Evolutionary conservation across 2,329 filamentous ascomycete species (phyloP), one percentile per base, ranked within the genome.

Genomic region (Calonectria pteridis): DNA sequence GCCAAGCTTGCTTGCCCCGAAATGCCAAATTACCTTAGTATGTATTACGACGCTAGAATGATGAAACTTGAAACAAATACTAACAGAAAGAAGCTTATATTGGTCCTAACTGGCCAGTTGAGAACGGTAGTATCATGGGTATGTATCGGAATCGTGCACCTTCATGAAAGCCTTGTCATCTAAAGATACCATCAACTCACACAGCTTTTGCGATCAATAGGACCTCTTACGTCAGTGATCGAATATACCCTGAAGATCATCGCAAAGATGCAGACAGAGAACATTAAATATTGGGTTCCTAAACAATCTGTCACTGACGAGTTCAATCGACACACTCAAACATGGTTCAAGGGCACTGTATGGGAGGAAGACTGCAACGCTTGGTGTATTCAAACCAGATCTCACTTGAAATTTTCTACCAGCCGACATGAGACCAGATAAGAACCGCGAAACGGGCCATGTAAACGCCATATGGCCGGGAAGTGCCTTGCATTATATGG

Each of bases 381-480:
- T 6, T 71, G 62, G 62, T 71, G 50, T 50, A 50, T 50, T 50
- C 6, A 7, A 26, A n/a, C n/a, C 46, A 13, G 2, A 26, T 50
- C 5, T 10, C 11, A 2, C n/a, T 13, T 26, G n/a, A 26, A 4
- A 5, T 23, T 31, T 9, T 31, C 29, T 31, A 31, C 9, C 29
- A 31, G 29, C 29, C 9, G 29, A 31, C 29, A 31, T 31, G 4
- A 9, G 29, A 4, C 6, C n/a, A 50, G 46, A 50, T 67, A 43
- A 58, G 37, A 50, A 66, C 14, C 23, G 28, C 20, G 43, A 65
- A 20, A 71, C 49, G 1, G 68, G 68, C n/a, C 46, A 35, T 7
- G 68, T 71, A 2, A 59, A 71, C 28, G 68, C 68, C 2, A 65
- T 58, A 20, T 71, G 68, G 68, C 68, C 68, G 7, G 68, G 68